Evolutionary conservation across 306 rosid genomes (phyloP).

Genomic region (Vigna hirtella): DNA sequence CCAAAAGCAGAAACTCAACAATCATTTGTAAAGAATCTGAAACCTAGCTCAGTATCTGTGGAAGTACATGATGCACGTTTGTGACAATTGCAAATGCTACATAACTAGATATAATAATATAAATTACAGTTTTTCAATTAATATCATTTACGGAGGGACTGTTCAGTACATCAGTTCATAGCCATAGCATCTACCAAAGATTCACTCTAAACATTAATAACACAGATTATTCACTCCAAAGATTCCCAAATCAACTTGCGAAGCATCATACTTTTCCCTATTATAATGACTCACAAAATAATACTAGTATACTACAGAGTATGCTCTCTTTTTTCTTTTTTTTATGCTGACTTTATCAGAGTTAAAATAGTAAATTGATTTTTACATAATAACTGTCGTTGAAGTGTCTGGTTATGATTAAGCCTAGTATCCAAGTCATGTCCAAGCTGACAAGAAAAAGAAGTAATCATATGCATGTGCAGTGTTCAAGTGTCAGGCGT

Average conservation of each 20-base stretch:
- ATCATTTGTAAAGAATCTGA: not conserved
- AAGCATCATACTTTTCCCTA: not conserved
- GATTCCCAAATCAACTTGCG: not conserved
- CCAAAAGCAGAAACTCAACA: not conserved
- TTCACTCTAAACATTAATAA: not conserved
- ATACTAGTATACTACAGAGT: not conserved
- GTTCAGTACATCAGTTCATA: constrained; percentile 1
- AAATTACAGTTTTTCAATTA: not conserved
- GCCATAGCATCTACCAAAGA: not conserved
- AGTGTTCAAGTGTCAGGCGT: not conserved
- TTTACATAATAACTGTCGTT: not conserved
- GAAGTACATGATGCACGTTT: constrained; percentile 1
- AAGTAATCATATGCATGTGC: not conserved
- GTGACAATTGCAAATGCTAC: no score
- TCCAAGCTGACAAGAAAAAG: not conserved
- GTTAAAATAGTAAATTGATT: not conserved
- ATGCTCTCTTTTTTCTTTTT: not conserved
- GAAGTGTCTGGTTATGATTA: not conserved
- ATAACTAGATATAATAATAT: not conserved
- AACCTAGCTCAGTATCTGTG: not conserved
- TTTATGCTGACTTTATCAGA: not conserved
- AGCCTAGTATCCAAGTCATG: not conserved
- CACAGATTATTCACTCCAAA: no score
- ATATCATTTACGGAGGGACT: not conserved
- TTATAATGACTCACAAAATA: not conserved